phyloP scores from a whole-genome alignment of 2,329 filamentous ascomycete species.

The Pseudogymnoascus sp. region DNA sequence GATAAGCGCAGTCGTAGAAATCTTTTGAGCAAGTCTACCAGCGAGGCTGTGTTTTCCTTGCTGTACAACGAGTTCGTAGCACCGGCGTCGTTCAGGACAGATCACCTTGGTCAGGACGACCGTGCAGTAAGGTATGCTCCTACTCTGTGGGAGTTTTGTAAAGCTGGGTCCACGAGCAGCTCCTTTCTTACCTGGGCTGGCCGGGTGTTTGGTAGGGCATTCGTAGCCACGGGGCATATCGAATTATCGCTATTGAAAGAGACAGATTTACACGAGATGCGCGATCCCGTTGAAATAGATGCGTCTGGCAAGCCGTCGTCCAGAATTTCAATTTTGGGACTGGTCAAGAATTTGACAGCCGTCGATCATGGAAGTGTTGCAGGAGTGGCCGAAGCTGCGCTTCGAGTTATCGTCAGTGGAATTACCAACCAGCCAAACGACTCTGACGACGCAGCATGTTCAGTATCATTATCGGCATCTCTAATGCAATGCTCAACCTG shows the following conservation, averaged over 20 bases:
- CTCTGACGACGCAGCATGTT: constrained; percentile 13
- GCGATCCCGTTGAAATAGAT: neutral
- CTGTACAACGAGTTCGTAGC: constrained; percentile 69
- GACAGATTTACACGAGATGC: constrained; percentile 39
- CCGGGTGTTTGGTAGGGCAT: constrained; percentile 74
- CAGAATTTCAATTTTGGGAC: constrained; percentile 53
- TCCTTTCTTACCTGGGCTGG: constrained; percentile 81
- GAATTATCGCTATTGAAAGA: constrained; percentile 54
- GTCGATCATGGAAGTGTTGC: constrained; percentile 48
- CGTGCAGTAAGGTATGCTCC: constrained; percentile 55
- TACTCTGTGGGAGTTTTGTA: constrained; percentile 70
- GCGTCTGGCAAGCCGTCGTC: constrained; percentile 34
- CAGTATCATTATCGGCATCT: constrained; percentile 37
- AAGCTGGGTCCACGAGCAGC: constrained; percentile 52
- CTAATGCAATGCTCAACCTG: constrained; percentile 50
- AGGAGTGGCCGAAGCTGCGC: constrained; percentile 53
- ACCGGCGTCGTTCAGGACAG: constrained; percentile 49
- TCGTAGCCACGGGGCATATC: constrained; percentile 66
- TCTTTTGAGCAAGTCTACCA: constrained; percentile 63
- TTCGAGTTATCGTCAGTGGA: constrained; percentile 49
- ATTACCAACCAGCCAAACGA: neutral
- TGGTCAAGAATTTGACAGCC: constrained; percentile 56
- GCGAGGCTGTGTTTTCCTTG: constrained; percentile 61
- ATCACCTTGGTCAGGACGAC: constrained; percentile 62
- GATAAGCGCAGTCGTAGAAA: constrained; percentile 57